Base-by-base conservation (phyloP, 768 basidiomycete species). In the Clitopilus hobsonii region DNA sequence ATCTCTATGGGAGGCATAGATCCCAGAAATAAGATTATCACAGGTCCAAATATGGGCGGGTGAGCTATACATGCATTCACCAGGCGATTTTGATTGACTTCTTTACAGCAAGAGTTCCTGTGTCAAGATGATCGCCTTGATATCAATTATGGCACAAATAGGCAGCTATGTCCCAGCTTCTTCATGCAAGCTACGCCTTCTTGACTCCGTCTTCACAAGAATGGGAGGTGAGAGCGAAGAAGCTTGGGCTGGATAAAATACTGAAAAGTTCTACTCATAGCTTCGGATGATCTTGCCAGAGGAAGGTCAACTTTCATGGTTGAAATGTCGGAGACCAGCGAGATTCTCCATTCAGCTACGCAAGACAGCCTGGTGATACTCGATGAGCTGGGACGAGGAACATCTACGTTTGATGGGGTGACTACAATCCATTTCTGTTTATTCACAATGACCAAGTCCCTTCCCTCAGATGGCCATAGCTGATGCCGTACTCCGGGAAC, bases 291-390 rank as follows among this genome's bases (percentile, higher is more conserved):
- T 59, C 69, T 98, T 23, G 81, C 85, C 5, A 80, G 88, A 32
- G 94, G 94, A 0, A 83, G 91, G 6, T 96, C 94, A 0, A 98
- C 91, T 0, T 97, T 98, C 67, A 97, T 97, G 95, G 91, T 98
- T 2, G 96, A 99, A 69, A 87, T 98, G 78, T 79, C 88, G 5
- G 94, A 98, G 67, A 97, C 95, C 0, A 88, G 86, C 61, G 91
- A 97, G 62, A 94, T 98, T 54, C 70, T 98, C 13, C 79, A 85
- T 29, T 75, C 83, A 3, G 89, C 91, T 0, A 89, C 92, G 0
- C 68, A 77, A 3, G 79, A 78, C 26, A 93, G 90, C 51, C 77
- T 98, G 10, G 89, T 99, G 11, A 88, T 99, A 36, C 76, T 98
- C 2, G 96, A 99, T 63, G 89, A 91, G 64, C 78, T 96, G 8